phyloP scores from a whole-genome alignment of 2,329 filamentous ascomycete species.

The Huntiella moniliformis region DNA sequence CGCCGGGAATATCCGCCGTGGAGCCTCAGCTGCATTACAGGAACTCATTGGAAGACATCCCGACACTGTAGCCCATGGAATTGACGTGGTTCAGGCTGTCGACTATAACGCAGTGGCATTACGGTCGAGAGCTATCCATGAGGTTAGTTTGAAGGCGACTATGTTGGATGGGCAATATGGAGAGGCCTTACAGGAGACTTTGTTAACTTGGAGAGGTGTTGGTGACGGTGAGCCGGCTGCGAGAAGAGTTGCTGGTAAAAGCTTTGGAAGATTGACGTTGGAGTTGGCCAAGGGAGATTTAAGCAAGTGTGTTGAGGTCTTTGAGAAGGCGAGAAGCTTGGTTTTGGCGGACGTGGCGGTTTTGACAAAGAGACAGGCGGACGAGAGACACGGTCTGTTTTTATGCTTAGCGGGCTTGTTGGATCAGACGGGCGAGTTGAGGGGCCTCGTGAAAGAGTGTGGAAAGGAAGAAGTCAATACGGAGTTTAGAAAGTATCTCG shows the following conservation, averaged over 20 bases:
- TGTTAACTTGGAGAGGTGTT: constrained; percentile 78
- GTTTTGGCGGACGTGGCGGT: constrained; percentile 26
- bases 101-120: constrained; percentile 88
- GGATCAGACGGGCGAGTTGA: constrained; percentile 24
- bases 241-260: constrained; percentile 49
- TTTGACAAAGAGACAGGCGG: constrained; percentile 39
- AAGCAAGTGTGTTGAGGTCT: constrained; percentile 14
- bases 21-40: constrained; percentile 81
- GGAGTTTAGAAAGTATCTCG: neutral
- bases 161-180: constrained; percentile 51
- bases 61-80: constrained; percentile 63
- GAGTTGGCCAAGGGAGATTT: constrained; percentile 18
- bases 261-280: constrained; percentile 42
- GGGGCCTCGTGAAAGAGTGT: constrained; percentile 18
- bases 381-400: constrained; percentile 50
- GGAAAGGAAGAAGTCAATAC: neutral
- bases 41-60: constrained; percentile 88
- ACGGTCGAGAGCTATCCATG: constrained; percentile 60
- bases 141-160: constrained; percentile 54
- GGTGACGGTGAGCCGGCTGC: constrained; percentile 58
- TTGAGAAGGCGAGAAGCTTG: constrained; percentile 21
- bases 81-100: constrained; percentile 68
- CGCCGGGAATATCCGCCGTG: constrained; percentile 80
- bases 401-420: constrained; percentile 41
- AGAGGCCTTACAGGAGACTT: constrained; percentile 45